Percentiles rank a stretch among this genome's conserved stretches.
Conservation (phyloP, 495 filamentous ascomycete species). For the Letharia lupina region DNA sequence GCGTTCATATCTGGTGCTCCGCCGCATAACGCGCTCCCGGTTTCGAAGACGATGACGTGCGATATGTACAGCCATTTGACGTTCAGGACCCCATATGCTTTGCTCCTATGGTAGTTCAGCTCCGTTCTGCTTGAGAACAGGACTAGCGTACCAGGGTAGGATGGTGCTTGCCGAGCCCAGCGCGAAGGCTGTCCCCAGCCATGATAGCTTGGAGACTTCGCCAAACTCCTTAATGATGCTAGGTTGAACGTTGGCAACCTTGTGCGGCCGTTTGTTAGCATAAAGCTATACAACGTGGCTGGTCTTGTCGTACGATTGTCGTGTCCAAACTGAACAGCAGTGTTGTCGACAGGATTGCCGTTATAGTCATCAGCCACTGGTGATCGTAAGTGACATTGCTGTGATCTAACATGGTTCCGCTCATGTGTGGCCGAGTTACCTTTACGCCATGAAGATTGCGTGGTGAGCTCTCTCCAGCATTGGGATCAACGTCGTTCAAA, state of each 20-base stretch:
- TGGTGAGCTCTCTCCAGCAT: too few species aligned
- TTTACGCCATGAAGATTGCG: too few species aligned
- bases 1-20: conserved; percentile 44
- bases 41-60: conserved; percentile 42
- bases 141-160: conserved; percentile 32
- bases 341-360: conserved; percentile 33
- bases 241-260: conserved; percentile 45
- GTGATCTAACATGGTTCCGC: too few species aligned
- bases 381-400: too few species aligned
- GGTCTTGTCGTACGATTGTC: conserved; percentile 39
- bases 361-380: neutral
- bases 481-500: too few species aligned
- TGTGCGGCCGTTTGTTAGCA: too few species aligned
- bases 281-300: too few species aligned
- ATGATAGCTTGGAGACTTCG: conserved; percentile 46
- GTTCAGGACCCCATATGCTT: conserved; percentile 45
- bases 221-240: conserved; percentile 43
- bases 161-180: conserved; percentile 42
- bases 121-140: too few species aligned
- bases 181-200: conserved; percentile 48
- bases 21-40: conserved; percentile 47
- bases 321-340: conserved; percentile 54
- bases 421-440: too few species aligned
- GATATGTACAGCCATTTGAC: conserved; percentile 47
- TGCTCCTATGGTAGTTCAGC: conserved; percentile 25